phyloP scores from a whole-genome alignment of 139 green algal genomes.

The Tetraselmis chui region DNA sequence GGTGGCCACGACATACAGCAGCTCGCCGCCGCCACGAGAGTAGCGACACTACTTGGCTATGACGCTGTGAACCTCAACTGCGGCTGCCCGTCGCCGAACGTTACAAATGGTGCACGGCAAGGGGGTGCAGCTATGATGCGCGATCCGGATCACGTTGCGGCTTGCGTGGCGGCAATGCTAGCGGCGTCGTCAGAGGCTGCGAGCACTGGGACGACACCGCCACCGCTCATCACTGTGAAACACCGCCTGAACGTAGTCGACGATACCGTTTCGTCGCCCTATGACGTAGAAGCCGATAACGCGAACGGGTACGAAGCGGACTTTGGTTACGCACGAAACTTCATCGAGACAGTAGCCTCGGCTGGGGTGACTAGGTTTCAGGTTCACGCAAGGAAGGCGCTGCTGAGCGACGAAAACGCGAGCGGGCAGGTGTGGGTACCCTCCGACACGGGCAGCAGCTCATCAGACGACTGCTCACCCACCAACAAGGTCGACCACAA shows the following conservation, averaged over 20 bases:
- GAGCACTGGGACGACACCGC: background rate
- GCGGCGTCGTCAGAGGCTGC: background rate
- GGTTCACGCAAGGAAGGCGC: background rate
- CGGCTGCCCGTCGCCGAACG: background rate
- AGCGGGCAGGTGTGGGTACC: background rate
- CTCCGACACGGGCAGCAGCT: background rate
- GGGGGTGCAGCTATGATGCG: background rate
- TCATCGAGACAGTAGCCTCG: background rate
- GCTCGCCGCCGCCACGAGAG: conserved; percentile 24
- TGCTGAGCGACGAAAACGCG: background rate
- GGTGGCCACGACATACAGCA: conserved; percentile 32
- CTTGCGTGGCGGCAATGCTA: background rate
- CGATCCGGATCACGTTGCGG: background rate
- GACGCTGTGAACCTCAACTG: conserved; percentile 50
- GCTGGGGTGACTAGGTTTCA: background rate
- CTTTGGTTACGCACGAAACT: background rate
- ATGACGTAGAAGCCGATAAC: background rate
- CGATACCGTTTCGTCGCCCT: background rate
- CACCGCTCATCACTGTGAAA: background rate
- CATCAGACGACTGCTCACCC: background rate
- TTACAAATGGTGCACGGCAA: background rate
- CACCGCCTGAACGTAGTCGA: background rate
- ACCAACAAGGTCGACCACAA: background rate
- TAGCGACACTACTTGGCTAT: conserved; percentile 34
- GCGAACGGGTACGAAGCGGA: background rate